Conservation (phyloP, 371 early-diverging fungal genomes). For the Gilbertella persicaria region DNA sequence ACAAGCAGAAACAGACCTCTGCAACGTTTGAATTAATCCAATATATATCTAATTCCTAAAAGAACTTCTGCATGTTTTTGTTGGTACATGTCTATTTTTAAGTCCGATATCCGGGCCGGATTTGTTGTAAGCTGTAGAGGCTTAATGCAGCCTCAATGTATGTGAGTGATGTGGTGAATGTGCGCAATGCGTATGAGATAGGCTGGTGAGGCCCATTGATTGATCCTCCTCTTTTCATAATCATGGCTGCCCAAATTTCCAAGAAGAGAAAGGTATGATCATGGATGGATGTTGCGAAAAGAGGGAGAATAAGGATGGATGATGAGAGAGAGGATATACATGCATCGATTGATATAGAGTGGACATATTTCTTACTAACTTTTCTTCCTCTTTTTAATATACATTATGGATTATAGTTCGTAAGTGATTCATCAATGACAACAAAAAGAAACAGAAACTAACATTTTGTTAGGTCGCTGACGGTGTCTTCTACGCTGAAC, state of each 20-base stretch:
- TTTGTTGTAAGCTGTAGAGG: too few species aligned
- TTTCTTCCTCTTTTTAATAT: neutral
- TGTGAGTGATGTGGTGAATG: neutral
- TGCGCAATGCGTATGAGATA: neutral
- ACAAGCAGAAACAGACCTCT: slow-evolving; percentile 13
- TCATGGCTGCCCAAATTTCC: slow-evolving; percentile 56
- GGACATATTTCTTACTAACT: neutral
- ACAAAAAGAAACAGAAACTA: slow-evolving; percentile 20
- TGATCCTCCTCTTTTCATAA: slow-evolving; percentile 22
- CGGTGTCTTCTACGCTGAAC: slow-evolving; percentile 99
- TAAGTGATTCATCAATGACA: slow-evolving; percentile 33
- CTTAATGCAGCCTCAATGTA: too few species aligned
- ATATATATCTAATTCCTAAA: too few species aligned
- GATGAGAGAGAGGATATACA: slow-evolving; percentile 23
- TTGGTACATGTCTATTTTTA: too few species aligned
- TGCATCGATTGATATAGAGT: neutral
- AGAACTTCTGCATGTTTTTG: too few species aligned
- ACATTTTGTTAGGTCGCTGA: slow-evolving; percentile 71
- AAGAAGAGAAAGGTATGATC: slow-evolving; percentile 72
- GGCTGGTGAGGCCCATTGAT: neutral
- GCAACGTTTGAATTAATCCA: slow-evolving; percentile 10
- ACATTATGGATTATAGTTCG: slow-evolving; percentile 34
- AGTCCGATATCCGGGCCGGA: too few species aligned
- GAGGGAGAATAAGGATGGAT: slow-evolving; percentile 30
- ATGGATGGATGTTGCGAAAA: slow-evolving; percentile 29